Evolutionary conservation across 1,139 yeast genomes (phyloP), one percentile per base, ranked within the genome.

Genomic region (Taiozyma sp.): DNA sequence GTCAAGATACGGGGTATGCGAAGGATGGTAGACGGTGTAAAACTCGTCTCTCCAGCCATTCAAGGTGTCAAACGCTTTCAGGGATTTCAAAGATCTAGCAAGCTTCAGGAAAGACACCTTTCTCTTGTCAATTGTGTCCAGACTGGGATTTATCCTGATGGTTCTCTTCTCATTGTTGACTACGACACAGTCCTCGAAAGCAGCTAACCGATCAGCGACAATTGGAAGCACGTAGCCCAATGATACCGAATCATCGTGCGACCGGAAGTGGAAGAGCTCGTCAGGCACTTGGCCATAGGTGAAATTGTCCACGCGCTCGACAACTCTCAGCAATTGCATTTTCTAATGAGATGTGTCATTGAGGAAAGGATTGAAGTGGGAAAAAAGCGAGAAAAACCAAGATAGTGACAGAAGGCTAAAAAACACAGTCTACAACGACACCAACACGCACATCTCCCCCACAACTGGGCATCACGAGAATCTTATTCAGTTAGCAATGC

Each of bases 41-140:
- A 81, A 74, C 68, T 93, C 99, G 65, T 87, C 69, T 64, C 99
- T 76, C 99, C 99, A 93, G 3, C 96, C 97, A 51, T 76, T 70
- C 6, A 81, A 67, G 1, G 75, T 73, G 3, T 71, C 71, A 51
- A 83, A 79, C 14, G 61, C 61, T 1, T 67, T 63, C 1, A 59
- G 42, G 0, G 64, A 56, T 43, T 76, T 71, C 80, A 87, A 79
- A 14, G 59, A 49, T 0, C 46, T 45, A 1, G 82, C 85, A 2
- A 85, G 59, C 13, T 57, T 53, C 0, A 69, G 76, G 52, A 88
- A 70, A 1, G 75, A 72, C 2, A 55, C 57, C 52, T 72, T 76
- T 54, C 93, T 68, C 53, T 68, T 69, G 36, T 77, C 84, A 10
- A 78, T 50, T 0, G 83, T 74, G 54, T 74, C 73, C 41, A 78